A percentile compares a stretch with the other conserved stretches of the same genome.
These are phyloP conservation scores for Fremontodendron californicum DNA, from an alignment of 345 rosid genomes.

Conservation along the genomic window DNA sequence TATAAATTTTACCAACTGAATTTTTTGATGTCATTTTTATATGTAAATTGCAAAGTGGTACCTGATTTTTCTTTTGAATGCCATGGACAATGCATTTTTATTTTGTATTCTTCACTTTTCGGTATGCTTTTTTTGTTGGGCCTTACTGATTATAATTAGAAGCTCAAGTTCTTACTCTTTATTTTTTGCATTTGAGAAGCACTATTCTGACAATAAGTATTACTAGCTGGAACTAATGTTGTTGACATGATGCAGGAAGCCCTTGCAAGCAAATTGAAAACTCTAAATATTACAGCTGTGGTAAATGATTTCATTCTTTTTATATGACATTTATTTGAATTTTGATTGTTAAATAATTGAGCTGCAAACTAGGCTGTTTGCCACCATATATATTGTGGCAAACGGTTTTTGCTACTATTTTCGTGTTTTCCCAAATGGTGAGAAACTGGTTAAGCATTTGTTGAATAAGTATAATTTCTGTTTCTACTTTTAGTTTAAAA, in stretches of 20 bases:
- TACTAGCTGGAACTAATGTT: conserved; percentile 16
- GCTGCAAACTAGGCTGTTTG: neutral
- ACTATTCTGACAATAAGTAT: no score
- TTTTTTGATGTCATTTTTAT: no score
- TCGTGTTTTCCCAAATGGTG: neutral
- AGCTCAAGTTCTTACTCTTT: neutral
- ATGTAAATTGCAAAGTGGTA: no score
- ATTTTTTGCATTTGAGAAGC: no score
- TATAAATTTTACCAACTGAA: no score
- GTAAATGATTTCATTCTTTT: no score
- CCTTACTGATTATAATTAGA: neutral
- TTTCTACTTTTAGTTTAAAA: no score
- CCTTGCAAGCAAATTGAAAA: no score
- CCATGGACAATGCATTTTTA: neutral
- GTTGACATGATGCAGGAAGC: conserved; percentile 41
- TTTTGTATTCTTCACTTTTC: neutral
- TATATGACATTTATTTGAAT: no score
- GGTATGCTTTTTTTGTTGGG: neutral
- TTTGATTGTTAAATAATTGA: no score
- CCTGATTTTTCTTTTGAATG: neutral
- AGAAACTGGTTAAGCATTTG: no score
- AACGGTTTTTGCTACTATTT: neutral
- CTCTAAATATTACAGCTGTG: conserved; percentile 53
- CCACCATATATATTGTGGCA: neutral
- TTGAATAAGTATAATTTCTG: no score